Evolutionary conservation across 2,329 filamentous ascomycete genomes (phyloP).

Genomic region (Tolypocladium endophyticum): DNA sequence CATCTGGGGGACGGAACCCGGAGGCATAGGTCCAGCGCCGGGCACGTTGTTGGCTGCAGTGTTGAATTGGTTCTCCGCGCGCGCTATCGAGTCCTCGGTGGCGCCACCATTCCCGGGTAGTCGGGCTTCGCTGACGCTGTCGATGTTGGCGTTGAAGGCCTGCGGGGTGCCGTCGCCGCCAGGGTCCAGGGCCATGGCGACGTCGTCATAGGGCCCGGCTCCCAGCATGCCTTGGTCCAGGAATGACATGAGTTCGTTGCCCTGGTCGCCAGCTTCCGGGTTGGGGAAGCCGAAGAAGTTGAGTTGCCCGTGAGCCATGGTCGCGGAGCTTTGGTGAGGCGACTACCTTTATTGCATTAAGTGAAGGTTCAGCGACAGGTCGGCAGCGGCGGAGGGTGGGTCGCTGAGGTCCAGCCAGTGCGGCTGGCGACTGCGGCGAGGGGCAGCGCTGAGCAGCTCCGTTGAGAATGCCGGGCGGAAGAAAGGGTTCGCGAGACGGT

Average conservation of each 20-base stretch:
- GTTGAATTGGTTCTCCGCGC: slow-evolving; percentile 23
- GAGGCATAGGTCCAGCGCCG: slow-evolving; percentile 30
- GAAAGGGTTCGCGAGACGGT: too few species aligned
- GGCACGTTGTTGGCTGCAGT: slow-evolving; percentile 25
- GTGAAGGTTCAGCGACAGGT: neutral
- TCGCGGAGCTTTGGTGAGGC: neutral
- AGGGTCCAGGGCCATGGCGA: slow-evolving; percentile 33
- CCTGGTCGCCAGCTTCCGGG: slow-evolving; percentile 12
- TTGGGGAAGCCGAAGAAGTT: slow-evolving; percentile 4
- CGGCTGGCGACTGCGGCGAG: neutral
- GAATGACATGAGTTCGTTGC: slow-evolving; percentile 31
- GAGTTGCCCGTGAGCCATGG: slow-evolving; percentile 6
- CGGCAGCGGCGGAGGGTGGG: neutral
- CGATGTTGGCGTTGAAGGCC: slow-evolving; percentile 11
- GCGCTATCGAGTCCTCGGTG: slow-evolving; percentile 18
- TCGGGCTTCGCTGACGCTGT: slow-evolving; percentile 8
- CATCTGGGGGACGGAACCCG: slow-evolving; percentile 23
- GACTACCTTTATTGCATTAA: neutral
- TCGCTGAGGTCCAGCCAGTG: neutral
- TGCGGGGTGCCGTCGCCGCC: slow-evolving; percentile 12
- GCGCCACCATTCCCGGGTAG: slow-evolving; percentile 8
- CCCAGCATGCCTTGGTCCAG: slow-evolving; percentile 31
- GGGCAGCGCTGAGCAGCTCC: neutral
- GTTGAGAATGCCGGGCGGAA: too few species aligned
- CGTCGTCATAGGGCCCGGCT: slow-evolving; percentile 20